Evolutionary conservation across 208 protist species (phyloP), one percentile per base, ranked within the genome.

Genomic region (Strigomonas culicis): DNA sequence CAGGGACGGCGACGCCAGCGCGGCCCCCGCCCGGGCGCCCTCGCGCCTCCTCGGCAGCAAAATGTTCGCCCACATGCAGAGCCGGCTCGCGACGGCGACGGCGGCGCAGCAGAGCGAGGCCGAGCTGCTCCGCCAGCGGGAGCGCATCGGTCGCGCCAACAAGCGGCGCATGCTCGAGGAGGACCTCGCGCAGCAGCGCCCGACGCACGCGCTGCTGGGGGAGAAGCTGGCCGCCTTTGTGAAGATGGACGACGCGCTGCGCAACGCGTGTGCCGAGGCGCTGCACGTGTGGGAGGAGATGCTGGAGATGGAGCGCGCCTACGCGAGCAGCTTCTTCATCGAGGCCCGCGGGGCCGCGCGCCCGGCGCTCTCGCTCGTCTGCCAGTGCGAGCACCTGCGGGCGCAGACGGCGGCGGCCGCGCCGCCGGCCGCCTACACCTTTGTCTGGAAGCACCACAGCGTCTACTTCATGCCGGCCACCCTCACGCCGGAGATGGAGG

Each of bases 41-140:
- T 30, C 21, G n/a, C 59, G 11, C 66, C 59, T 2, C 34, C 47
- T 1, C 73, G 62, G 21, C 63, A 52, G 4, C 7, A 68, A 34
- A 41, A 76, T 75, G 36, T 90, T 94, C 68, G 85, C 74, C n/a
- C 79, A 81, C 28, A 47, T 94, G 36, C 82, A 92, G 55, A 82
- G 70, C 25, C 74, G 80, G 49, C 76, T 94, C 32, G 72, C 66
- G 43, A 71, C 70, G 0, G 85, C 80, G 3, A 71, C 83, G 60
- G 73, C 79, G 58, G 85, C 92, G 66, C 67, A 80, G 41, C 62
- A 72, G 13, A 70, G 82, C 24, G 61, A 75, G 36, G 70, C 74
- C 39, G 66, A 68, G 25, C 69, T 72, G 63, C 62, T 91, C 7
- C 69, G 74, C 19, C 47, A 61, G 36, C 67, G 75, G 43, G 81